Base-by-base conservation (phyloP, 1,284 basidiomycete species). In the Termitomyces sp. region DNA sequence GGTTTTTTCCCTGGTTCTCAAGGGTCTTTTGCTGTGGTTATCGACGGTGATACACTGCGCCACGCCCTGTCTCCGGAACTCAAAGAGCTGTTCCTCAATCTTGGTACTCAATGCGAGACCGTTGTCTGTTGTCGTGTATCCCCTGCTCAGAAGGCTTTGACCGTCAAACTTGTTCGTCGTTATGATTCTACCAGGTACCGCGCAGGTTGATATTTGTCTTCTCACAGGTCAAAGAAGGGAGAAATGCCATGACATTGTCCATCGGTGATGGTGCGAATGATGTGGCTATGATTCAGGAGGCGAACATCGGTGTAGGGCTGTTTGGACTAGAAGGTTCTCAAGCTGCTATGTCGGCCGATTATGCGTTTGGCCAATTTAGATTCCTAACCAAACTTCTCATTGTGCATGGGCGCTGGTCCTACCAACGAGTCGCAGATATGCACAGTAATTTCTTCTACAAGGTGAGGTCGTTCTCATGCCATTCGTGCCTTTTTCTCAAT, bases 391-490 rank as follows among this genome's bases (percentile, higher is more conserved):
- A 94, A 66, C 73, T 98, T 38, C 76, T 99, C 14, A 79, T 99
- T 54, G 96, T 97, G 3, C 95, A 98, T 64, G 95, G 95, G 5
- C 84, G 93, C 38, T 96, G 95, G 94, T 95, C 91, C 33, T 97
- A 98, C 71, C 87, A 94, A 62, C 89, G 95, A 41, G 80, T 98
- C 39, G 93, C 95, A n/a, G 93, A 97, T 64, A 93, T 95, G 93
- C 92, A 95, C 64, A 88, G 88, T 58, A 96, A 94, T 70, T 98
- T 97, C 75, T 98, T 98, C 76, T 97, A 97, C 81, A 98, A 98
- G 80, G 87, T 88, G 46, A 42, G 67, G 30, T 28, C 16, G 10
- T 30, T 45, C 45, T 14, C 30, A 39, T 5, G 21, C 16, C 34
- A 7, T 26, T 24, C 50, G 38, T 33, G 6, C 28, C 44, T 52